A percentile compares a stretch with the other conserved stretches of the same genome.
phyloP scores from a whole-genome alignment of 768 basidiomycete species.

The Leccinum uliginosum region DNA sequence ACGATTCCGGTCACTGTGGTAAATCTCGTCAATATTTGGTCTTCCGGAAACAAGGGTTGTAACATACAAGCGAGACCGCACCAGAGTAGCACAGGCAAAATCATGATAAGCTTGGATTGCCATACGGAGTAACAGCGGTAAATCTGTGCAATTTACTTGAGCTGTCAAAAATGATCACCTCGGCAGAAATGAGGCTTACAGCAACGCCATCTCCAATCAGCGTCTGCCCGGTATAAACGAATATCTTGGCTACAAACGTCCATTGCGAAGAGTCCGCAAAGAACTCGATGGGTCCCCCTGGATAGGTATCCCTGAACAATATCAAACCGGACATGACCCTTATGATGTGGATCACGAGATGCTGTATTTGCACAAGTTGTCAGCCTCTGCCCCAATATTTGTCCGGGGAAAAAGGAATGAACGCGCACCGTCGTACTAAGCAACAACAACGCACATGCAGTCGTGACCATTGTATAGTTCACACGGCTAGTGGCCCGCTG shows the following conservation, averaged over 20 bases:
- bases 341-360: not conserved
- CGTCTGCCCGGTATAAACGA: not conserved
- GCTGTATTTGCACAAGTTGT: not conserved
- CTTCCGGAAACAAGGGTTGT: not conserved
- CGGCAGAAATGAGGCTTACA: not conserved
- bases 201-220: not conserved
- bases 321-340: not conserved
- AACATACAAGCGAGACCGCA: not conserved
- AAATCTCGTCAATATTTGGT: not conserved
- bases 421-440: not conserved
- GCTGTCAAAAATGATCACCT: not conserved
- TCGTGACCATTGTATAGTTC: not conserved
- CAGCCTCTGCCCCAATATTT: too few species aligned
- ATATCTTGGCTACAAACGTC: not conserved
- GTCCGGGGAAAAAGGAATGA: not conserved
- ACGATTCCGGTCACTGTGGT: conserved; percentile 12
- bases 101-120: not conserved
- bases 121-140: not conserved
- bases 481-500: not conserved
- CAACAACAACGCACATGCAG: not conserved
- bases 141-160: not conserved
- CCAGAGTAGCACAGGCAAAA: not conserved
- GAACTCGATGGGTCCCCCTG: not conserved
- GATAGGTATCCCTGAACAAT: not conserved
- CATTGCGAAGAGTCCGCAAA: not conserved